Evolutionary conservation across 768 basidiomycete species (phyloP).

Genomic region (Russula olivacea): DNA sequence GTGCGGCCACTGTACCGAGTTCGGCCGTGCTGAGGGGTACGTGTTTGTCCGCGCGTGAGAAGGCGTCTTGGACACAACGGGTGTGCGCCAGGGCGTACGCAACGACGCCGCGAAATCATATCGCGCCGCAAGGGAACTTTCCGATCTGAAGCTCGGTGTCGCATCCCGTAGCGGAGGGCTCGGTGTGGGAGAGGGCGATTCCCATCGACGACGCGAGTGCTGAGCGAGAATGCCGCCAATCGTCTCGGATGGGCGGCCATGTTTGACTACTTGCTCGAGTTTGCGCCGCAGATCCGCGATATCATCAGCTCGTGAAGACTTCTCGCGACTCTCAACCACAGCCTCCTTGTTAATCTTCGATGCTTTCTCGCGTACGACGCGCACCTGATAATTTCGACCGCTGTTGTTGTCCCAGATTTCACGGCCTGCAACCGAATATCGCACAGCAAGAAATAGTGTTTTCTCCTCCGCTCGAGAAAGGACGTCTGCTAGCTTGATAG

Average conservation of each 20-base stretch:
- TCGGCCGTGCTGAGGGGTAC: constrained; percentile 38
- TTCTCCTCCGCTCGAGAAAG: constrained; percentile 75
- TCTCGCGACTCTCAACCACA: background rate
- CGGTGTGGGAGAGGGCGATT: constrained; percentile 21
- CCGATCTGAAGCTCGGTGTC: constrained; percentile 30
- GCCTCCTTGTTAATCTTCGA: constrained; percentile 30
- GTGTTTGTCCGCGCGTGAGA: constrained; percentile 42
- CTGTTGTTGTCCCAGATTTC: constrained; percentile 94
- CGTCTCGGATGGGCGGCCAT: constrained; percentile 31
- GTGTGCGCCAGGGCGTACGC: constrained; percentile 42
- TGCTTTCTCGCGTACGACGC: constrained; percentile 44
- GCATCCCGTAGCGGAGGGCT: constrained; percentile 16
- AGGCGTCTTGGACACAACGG: constrained; percentile 25
- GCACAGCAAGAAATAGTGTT: constrained; percentile 70
- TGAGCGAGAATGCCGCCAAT: constrained; percentile 30
- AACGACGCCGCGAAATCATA: constrained; percentile 54
- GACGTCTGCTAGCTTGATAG: constrained; percentile 71
- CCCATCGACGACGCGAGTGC: constrained; percentile 23
- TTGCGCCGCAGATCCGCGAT: constrained; percentile 59
- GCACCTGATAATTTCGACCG: constrained; percentile 71
- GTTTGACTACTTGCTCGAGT: constrained; percentile 56
- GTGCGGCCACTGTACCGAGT: constrained; percentile 39
- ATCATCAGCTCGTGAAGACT: constrained; percentile 32
- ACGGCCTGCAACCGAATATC: constrained; percentile 60
- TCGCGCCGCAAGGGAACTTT: constrained; percentile 43